These are phyloP conservation scores for Aureobasidium sp. DNA, from an alignment of 2,329 filamentous ascomycete genomes.

Conservation along the genomic window DNA sequence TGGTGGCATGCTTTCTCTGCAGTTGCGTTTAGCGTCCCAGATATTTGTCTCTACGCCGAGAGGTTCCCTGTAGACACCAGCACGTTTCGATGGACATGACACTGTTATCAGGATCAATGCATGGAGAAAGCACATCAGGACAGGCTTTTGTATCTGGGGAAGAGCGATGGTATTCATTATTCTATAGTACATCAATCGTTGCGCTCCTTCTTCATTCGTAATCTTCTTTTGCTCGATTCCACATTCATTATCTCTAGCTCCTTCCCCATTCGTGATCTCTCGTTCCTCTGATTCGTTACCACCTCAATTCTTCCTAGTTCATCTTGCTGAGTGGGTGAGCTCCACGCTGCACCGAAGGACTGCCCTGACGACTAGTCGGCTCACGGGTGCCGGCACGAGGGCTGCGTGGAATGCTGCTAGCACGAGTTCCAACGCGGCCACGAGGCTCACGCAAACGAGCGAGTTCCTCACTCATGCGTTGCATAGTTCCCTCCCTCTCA, in stretches of 20 bases:
- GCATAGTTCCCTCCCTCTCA: slow-evolving; percentile 25
- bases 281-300: neutral
- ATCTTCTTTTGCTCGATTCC: neutral
- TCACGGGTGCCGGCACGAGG: slow-evolving; percentile 14
- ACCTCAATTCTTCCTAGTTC: neutral
- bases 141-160: too few species aligned
- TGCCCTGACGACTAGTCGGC: neutral
- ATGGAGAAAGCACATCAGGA: too few species aligned
- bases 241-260: neutral
- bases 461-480: slow-evolving; percentile 30
- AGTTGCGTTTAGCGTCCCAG: too few species aligned
- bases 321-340: neutral
- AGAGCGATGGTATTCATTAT: neutral
- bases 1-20: neutral
- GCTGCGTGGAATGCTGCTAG: slow-evolving; percentile 30
- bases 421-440: slow-evolving; percentile 30
- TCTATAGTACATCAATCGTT: neutral
- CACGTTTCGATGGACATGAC: too few species aligned
- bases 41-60: too few species aligned
- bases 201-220: neutral
- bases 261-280: neutral
- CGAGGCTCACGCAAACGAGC: slow-evolving; percentile 26
- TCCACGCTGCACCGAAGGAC: neutral
- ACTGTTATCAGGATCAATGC: too few species aligned
- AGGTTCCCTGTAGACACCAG: too few species aligned